A percentile compares a stretch with the other conserved stretches of the same genome.
Evolutionary conservation across 176 grass and related monocot genomes (phyloP).

Genomic region (Tuctoria greenei): DNA sequence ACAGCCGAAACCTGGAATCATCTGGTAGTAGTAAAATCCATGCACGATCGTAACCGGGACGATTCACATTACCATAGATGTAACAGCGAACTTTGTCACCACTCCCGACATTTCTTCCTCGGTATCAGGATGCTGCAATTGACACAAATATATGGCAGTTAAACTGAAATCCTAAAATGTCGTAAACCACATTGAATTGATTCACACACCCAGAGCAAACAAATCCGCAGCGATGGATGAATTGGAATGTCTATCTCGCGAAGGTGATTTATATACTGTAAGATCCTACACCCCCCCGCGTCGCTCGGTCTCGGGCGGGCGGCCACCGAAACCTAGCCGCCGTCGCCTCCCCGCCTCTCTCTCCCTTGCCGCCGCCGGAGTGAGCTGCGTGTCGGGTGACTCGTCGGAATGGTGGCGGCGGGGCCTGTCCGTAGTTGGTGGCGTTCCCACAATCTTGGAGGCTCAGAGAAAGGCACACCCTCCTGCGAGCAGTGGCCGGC

Average conservation of each 20-base stretch:
- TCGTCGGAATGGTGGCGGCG: too few relatives aligned
- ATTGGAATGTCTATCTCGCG: neutral
- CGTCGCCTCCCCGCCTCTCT: too few relatives aligned
- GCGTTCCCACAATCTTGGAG: too few relatives aligned
- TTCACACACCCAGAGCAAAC: neutral
- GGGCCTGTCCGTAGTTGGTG: too few relatives aligned
- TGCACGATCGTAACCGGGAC: constrained; percentile 69
- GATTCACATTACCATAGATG: constrained; percentile 90
- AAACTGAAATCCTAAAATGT: neutral
- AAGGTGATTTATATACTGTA: neutral
- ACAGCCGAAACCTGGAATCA: constrained; percentile 75
- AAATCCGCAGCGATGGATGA: neutral
- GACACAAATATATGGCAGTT: neutral
- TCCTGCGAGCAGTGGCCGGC: too few relatives aligned
- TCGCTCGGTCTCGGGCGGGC: too few relatives aligned
- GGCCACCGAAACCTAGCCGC: too few relatives aligned
- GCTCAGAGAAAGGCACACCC: too few relatives aligned
- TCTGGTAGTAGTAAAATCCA: constrained; percentile 69
- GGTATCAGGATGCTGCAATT: constrained; percentile 4
- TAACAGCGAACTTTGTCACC: constrained; percentile 66
- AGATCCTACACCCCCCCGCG: too few relatives aligned
- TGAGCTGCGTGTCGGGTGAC: too few relatives aligned
- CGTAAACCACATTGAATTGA: neutral
- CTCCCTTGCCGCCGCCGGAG: too few relatives aligned
- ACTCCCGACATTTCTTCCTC: constrained; percentile 63